Evolutionary conservation across 2,329 filamentous ascomycete genomes (phyloP).

Genomic region (Colletotrichum phormii): DNA sequence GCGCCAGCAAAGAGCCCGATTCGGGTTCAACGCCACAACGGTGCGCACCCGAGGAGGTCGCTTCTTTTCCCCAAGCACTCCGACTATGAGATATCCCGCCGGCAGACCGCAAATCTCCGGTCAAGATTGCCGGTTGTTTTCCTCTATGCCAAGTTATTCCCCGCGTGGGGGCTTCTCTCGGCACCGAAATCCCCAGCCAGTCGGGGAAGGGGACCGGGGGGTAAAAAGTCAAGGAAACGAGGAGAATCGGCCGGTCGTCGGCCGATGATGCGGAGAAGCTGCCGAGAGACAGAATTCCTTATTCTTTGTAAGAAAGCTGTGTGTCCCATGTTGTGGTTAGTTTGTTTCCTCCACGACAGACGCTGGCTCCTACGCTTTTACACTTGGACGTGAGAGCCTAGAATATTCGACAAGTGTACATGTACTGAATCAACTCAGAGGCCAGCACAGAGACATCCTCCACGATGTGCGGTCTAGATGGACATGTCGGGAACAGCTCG

Average conservation of each 20-base stretch:
- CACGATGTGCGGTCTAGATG: constrained; percentile 20
- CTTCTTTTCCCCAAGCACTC: not conserved
- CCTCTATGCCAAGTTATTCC: not conserved
- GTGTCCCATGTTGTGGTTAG: too few species aligned
- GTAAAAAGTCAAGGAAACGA: not conserved
- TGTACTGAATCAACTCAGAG: not conserved
- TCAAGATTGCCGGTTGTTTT: not conserved
- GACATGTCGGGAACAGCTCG: not conserved
- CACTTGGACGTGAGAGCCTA: not conserved
- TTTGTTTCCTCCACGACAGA: not conserved
- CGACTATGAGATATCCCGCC: not conserved
- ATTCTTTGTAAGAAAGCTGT: not conserved
- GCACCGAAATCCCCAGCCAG: constrained; percentile 12
- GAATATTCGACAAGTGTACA: not conserved
- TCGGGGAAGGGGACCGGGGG: not conserved
- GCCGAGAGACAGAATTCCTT: not conserved
- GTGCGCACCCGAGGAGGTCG: not conserved
- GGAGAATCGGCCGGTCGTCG: not conserved
- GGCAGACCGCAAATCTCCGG: not conserved
- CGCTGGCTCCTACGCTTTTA: not conserved
- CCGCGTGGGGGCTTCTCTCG: not conserved
- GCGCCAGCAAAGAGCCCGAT: not conserved
- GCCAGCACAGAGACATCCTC: too few species aligned
- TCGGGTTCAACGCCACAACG: not conserved
- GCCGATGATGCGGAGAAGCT: not conserved